Percentiles rank a stretch among this genome's conserved stretches.
Conservation (phyloP, 805 yeast genomes). For the Saccharomycopsis amapae region DNA sequence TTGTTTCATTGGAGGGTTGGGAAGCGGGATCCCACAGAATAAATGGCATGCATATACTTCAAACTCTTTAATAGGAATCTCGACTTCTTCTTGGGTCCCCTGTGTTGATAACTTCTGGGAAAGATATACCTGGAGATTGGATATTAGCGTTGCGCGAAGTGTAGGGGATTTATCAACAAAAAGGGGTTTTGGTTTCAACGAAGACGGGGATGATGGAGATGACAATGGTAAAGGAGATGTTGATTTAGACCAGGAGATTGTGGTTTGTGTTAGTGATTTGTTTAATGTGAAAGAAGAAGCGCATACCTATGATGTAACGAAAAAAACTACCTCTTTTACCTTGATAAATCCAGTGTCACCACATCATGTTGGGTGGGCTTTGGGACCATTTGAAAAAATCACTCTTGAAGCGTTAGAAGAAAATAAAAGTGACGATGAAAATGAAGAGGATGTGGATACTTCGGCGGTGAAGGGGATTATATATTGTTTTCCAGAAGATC, state of each 20-base stretch:
- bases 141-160: slow-evolving; percentile 76
- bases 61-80: slow-evolving; percentile 67
- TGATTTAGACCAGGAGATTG: slow-evolving; percentile 36
- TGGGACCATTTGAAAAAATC: slow-evolving; percentile 75
- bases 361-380: slow-evolving; percentile 91
- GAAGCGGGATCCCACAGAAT: slow-evolving; percentile 33
- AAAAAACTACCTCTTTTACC: slow-evolving; percentile 67
- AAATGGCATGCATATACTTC: slow-evolving; percentile 83
- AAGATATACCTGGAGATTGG: slow-evolving; percentile 86
- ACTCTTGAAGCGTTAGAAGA: slow-evolving; percentile 33
- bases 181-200: neutral
- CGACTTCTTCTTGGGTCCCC: slow-evolving; percentile 97
- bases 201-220: slow-evolving; percentile 19
- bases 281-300: slow-evolving; percentile 60
- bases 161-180: slow-evolving; percentile 48
- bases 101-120: slow-evolving; percentile 88
- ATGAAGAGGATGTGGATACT: slow-evolving; percentile 31
- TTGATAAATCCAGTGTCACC: slow-evolving; percentile 82
- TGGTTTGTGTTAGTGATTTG: slow-evolving; percentile 66
- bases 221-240: slow-evolving; percentile 15
- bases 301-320: slow-evolving; percentile 66
- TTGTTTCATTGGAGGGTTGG: slow-evolving; percentile 58
- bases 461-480: slow-evolving; percentile 50
- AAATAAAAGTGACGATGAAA: slow-evolving; percentile 10
- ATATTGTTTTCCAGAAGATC: slow-evolving; percentile 56